Evolutionary conservation across 257 asterid species (phyloP), one percentile per base, ranked within the genome.

Genomic region (Haberlea rhodopensis): DNA sequence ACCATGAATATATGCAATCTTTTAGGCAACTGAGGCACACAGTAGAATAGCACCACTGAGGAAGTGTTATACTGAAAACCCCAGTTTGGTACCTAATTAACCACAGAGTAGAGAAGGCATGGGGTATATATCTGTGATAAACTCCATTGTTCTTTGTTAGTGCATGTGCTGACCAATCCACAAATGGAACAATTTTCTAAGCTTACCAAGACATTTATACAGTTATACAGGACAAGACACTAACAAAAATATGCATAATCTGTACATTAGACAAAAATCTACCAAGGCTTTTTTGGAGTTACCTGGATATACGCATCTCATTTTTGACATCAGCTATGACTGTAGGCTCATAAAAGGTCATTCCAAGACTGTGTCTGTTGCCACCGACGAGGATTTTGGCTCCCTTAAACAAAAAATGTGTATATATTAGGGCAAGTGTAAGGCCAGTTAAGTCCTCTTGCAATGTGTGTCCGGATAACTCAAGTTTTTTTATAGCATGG

Each of bases 281-380:
- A 13, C 5, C 46, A 40, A 27, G 59, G 25, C 74, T 18, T 62
- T 71, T 9, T 51, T 32, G 62, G 49, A 43, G 73, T 64, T 81
- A 85, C 96, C 95, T 90, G 57, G 96, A 78, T 62, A 94, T 26
- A 21, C 78, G 88, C 97, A 94, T 90, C 75, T 90, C 92, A 66
- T 72, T 87, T 28, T 84, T 84, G 67, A 94, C 94, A 70, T 83
- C 97, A 68, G 87, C 51, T 4, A 94, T 73, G 72, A 94, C 95
- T 0, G 99, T 94, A 63, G 99, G 97, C 81, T 94, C 95, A 69
- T 82, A 94, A 78, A 87, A 94, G 45, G 87, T 84, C 96, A 71
- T 76, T 71, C 99, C 99, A 56, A 90, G 96, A 74, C 83, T 71
- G 76, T 92, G 99, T 55, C 84, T 85, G 80, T 90, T 90, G 58